A percentile compares a stretch with the other conserved stretches of the same genome.
These are phyloP conservation scores for Boletus subparvulus DNA, from an alignment of 768 basidiomycete species.

Conservation along the genomic window DNA sequence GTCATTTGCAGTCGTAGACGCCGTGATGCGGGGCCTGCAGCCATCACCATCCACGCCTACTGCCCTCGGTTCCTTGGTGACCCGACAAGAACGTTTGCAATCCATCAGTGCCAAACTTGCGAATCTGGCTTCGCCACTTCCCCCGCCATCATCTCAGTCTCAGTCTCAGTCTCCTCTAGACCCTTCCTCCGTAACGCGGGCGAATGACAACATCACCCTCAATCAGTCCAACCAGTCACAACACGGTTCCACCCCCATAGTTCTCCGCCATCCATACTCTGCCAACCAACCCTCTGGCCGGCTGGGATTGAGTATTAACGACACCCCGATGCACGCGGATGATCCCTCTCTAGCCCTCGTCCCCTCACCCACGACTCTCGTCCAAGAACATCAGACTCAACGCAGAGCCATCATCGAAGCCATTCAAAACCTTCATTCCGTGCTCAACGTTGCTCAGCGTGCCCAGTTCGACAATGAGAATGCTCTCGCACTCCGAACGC, in stretches of 20 bases:
- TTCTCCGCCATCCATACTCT: slow-evolving; percentile 12
- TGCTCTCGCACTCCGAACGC: slow-evolving; percentile 9
- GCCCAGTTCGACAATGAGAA: slow-evolving; percentile 19
- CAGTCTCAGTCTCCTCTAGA: slow-evolving; percentile 3
- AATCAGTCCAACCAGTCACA: not conserved
- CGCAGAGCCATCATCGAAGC: slow-evolving; percentile 10
- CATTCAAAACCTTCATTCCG: slow-evolving; percentile 9
- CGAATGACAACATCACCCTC: not conserved
- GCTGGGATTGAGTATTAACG: not conserved
- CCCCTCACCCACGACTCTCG: not conserved
- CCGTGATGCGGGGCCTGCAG: not conserved
- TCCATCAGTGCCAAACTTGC: slow-evolving; percentile 14
- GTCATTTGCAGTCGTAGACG: not conserved
- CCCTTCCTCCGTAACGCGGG: not conserved
- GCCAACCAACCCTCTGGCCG: not conserved
- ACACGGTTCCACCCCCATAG: not conserved
- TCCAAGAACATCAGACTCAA: slow-evolving; percentile 12
- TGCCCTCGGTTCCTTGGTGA: slow-evolving; percentile 4
- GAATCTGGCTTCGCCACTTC: slow-evolving; percentile 5
- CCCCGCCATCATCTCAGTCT: slow-evolving; percentile 2
- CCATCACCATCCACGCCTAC: not conserved
- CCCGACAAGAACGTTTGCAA: slow-evolving; percentile 15
- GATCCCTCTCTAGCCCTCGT: not conserved
- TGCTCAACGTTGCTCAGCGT: slow-evolving; percentile 5
- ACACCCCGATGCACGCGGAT: not conserved